phyloP scores from a whole-genome alignment of 148 eudicot species.

The Polygonum aviculare region DNA sequence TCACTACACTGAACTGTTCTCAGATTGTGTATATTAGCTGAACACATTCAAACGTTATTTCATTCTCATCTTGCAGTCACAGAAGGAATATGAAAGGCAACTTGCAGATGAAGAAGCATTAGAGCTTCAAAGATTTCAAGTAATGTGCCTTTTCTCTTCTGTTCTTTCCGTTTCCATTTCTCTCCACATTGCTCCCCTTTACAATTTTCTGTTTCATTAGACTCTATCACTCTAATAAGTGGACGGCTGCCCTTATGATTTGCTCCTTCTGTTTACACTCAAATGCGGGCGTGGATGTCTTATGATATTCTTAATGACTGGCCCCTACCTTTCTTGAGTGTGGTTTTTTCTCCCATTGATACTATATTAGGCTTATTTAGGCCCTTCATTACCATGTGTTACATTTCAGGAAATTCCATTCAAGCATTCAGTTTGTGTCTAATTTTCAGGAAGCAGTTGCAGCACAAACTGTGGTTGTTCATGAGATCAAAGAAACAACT shows the following conservation, averaged over 20 bases:
- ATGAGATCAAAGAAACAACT: conserved; percentile 26
- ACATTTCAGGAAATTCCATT: neutral
- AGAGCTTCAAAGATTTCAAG: conserved; percentile 74
- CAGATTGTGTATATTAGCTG: neutral
- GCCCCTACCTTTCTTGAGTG: neutral
- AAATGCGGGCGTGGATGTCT: neutral
- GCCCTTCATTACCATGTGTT: neutral
- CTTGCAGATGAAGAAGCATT: conserved; percentile 79
- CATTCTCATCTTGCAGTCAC: conserved; percentile 32
- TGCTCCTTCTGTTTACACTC: neutral
- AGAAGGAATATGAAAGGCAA: conserved; percentile 63
- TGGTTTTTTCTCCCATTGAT: neutral
- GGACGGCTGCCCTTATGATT: neutral
- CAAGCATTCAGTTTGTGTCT: neutral
- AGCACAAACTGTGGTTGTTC: conserved; percentile 31
- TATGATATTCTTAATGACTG: neutral
- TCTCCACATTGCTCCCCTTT: neutral
- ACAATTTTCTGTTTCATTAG: neutral
- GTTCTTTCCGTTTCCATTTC: neutral
- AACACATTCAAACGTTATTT: neutral
- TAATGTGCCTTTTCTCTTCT: conserved; percentile 13
- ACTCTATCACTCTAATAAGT: too few species aligned
- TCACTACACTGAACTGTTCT: neutral
- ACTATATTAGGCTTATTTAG: too few species aligned
- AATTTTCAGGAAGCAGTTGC: conserved; percentile 47